phyloP scores from a whole-genome alignment of 495 filamentous ascomycete genomes.

The Astrothelium macrocarpum region DNA sequence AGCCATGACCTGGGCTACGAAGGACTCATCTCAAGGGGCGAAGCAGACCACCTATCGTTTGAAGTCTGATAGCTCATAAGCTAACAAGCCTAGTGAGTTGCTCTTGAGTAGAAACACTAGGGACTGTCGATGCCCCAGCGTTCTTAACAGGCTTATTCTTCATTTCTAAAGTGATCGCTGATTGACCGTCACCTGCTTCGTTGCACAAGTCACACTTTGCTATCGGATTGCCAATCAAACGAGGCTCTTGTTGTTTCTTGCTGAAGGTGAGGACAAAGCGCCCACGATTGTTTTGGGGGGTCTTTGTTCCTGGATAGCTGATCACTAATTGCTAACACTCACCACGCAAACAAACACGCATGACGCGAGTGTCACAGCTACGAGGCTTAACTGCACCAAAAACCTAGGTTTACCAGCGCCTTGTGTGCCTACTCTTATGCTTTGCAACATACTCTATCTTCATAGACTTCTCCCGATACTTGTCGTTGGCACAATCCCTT shows the following conservation, averaged over 20 bases:
- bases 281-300: background rate
- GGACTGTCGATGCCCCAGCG: background rate
- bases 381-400: too few species aligned
- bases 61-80: background rate
- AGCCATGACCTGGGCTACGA: constrained; percentile 9
- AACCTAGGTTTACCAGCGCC: too few species aligned
- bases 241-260: background rate
- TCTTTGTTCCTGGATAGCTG: background rate
- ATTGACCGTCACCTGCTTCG: background rate
- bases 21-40: background rate
- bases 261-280: background rate
- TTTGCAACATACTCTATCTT: too few species aligned
- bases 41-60: background rate
- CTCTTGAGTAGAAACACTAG: background rate
- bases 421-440: too few species aligned
- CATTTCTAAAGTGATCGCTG: background rate
- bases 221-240: background rate
- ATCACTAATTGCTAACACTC: background rate
- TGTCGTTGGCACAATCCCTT: too few species aligned
- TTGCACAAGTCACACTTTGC: background rate
- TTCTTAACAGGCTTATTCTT: background rate
- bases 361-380: too few species aligned
- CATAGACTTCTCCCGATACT: too few species aligned
- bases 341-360: too few species aligned
- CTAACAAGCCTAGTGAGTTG: background rate